Evolutionary conservation across 768 basidiomycete genomes (phyloP), one percentile per base, ranked within the genome.

Genomic region (Boletus sp.): DNA sequence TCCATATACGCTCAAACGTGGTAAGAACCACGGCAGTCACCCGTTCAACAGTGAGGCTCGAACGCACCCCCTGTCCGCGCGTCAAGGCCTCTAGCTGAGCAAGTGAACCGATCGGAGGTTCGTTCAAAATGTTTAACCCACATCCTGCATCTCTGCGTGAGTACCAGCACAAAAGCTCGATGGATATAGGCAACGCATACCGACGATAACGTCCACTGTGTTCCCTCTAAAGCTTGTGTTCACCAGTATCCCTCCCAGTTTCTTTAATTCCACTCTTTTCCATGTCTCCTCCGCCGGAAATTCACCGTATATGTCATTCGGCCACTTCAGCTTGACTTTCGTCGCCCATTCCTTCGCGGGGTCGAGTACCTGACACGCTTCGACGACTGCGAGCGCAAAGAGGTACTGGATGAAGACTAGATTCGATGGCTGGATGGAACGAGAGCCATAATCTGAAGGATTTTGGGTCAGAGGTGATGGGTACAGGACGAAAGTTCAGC

Each of bases 351-450:
- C 24, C 54, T 70, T 24, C 45, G 55, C 83, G 0, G 87, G 76
- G n/a, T 86, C 78, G 10, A 64, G 75, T 2, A 75, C 74, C 2
- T 85, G 80, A 62, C 91, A 92, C 1, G 89, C 94, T 62, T 94
- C 89, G 17, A 87, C 84, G n/a, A 98, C 87, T 1, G 94, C 94
- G 40, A 98, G 76, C 0, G 89, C 89, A 59, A 90, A 90, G 5
- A 99, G 80, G 70, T 99, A 98, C 67, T 99, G 97, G 10, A 95
- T 73, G 68, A 98, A 97, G 28, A 98, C 94, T 37, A 98, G 80
- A 55, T 85, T 86, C 20, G 77, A 75, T 0, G 84, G 35, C 6
- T 53, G 66, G 47, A 73, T 60, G 17, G 64, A 57, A 14, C 39
- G 51, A 18, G 52, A 14, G 36, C 37, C 47, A 32, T 52, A 2